Evolutionary conservation across 768 basidiomycete species (phyloP).

Genomic region (Podaxis sp.): DNA sequence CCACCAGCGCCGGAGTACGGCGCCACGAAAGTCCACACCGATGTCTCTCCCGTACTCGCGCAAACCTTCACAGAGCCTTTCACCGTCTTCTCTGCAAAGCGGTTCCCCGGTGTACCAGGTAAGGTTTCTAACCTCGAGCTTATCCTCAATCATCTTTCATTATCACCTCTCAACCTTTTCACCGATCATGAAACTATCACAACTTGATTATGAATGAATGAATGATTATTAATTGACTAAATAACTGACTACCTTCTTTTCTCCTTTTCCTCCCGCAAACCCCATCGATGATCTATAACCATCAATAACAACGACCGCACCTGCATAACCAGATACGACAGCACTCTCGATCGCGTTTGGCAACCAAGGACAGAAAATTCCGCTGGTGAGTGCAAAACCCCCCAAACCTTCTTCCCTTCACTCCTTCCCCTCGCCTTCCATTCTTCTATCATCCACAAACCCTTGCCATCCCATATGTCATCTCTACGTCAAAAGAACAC

Average conservation of each 20-base stretch:
- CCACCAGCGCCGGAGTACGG: slow-evolving; percentile 73
- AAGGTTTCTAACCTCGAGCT: slow-evolving; percentile 20
- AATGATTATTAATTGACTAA: not conserved
- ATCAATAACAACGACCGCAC: slow-evolving; percentile 75
- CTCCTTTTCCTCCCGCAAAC: not conserved
- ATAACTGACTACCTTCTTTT: not conserved
- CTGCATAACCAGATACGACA: slow-evolving; percentile 62
- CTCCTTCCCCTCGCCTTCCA: not conserved
- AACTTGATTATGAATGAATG: not conserved
- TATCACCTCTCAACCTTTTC: not conserved
- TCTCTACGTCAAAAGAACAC: not conserved
- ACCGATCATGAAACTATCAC: not conserved
- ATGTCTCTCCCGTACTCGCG: slow-evolving; percentile 74
- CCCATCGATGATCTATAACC: not conserved
- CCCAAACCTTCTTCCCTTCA: not conserved
- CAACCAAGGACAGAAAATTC: slow-evolving; percentile 88
- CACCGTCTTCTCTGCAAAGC: slow-evolving; percentile 88
- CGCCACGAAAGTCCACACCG: slow-evolving; percentile 61
- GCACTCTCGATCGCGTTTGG: slow-evolving; percentile 86
- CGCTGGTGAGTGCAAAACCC: slow-evolving; percentile 56
- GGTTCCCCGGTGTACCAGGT: slow-evolving; percentile 95
- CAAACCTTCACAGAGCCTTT: slow-evolving; percentile 83
- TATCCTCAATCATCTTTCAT: slow-evolving; percentile 12
- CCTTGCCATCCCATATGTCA: not conserved
- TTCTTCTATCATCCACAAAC: not conserved